Conservation (phyloP, 2,329 filamentous ascomycete species). For the Colletotrichum sp. region DNA sequence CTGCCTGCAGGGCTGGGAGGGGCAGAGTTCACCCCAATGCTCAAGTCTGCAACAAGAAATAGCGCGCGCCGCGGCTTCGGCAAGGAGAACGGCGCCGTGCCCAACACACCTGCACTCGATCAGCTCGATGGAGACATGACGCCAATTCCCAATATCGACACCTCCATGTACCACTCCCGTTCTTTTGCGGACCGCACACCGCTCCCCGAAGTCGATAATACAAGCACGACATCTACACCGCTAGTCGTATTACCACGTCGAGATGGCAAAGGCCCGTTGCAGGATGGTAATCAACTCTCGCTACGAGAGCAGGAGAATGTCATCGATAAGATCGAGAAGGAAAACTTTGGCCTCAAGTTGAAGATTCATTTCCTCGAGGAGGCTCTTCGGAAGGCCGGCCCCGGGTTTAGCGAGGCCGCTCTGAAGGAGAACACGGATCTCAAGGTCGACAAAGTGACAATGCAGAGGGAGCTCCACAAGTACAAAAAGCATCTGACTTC, state of each 20-base stretch:
- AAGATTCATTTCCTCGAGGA: slow-evolving; percentile 98
- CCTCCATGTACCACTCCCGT: slow-evolving; percentile 72
- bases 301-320: slow-evolving; percentile 94
- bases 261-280: slow-evolving; percentile 70
- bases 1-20: slow-evolving; percentile 68
- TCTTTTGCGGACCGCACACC: slow-evolving; percentile 69
- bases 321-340: slow-evolving; percentile 96
- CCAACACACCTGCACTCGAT: slow-evolving; percentile 73
- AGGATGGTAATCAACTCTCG: slow-evolving; percentile 89
- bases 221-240: slow-evolving; percentile 84
- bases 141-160: slow-evolving; percentile 74
- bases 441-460: slow-evolving; percentile 89
- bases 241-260: slow-evolving; percentile 71
- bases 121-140: slow-evolving; percentile 76
- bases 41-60: slow-evolving; percentile 80
- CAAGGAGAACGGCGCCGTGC: slow-evolving; percentile 64
- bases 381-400: slow-evolving; percentile 83
- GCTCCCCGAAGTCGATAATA: slow-evolving; percentile 76
- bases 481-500: slow-evolving; percentile 84
- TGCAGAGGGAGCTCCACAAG: slow-evolving; percentile 84
- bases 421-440: slow-evolving; percentile 95
- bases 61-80: slow-evolving; percentile 66
- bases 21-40: slow-evolving; percentile 90
- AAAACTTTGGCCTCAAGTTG: slow-evolving; percentile 95
- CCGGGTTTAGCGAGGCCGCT: slow-evolving; percentile 86